Evolutionary conservation across 345 rosid genomes (phyloP).

Genomic region (Trapa bicornis): DNA sequence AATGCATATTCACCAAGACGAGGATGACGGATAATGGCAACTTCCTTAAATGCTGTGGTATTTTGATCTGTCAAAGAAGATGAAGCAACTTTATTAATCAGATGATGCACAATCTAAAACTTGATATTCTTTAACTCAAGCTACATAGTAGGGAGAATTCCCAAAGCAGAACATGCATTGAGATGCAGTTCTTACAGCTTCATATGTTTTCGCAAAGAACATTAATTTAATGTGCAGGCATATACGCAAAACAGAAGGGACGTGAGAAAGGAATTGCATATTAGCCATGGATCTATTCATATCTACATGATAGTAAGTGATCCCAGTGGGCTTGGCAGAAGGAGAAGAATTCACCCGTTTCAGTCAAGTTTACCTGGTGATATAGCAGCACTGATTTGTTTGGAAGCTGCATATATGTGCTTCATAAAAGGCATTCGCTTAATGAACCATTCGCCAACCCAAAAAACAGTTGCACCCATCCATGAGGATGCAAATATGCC

Average conservation of each 20-base stretch:
- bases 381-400: conserved; percentile 71
- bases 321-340: neutral
- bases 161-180: neutral
- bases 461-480: conserved; percentile 70
- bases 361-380: conserved; percentile 50
- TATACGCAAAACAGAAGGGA: too few species aligned
- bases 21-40: conserved; percentile 80
- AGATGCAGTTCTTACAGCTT: neutral
- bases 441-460: conserved; percentile 75
- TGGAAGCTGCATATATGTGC: conserved; percentile 72
- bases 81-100: neutral
- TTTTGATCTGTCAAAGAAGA: conserved; percentile 49
- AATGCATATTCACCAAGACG: conserved; percentile 83
- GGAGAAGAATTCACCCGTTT: neutral
- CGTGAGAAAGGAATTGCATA: neutral
- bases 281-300: neutral
- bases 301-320: neutral
- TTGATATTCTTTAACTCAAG: neutral
- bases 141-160: neutral
- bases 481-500: conserved; percentile 84
- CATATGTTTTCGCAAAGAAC: neutral
- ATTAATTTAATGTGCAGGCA: neutral
- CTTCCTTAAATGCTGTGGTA: conserved; percentile 71
- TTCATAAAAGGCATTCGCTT: conserved; percentile 70
- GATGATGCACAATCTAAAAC: neutral